Evolutionary conservation across 352 stramenopile genomes (phyloP).

Genomic region (Pelagophyceae sp.): DNA sequence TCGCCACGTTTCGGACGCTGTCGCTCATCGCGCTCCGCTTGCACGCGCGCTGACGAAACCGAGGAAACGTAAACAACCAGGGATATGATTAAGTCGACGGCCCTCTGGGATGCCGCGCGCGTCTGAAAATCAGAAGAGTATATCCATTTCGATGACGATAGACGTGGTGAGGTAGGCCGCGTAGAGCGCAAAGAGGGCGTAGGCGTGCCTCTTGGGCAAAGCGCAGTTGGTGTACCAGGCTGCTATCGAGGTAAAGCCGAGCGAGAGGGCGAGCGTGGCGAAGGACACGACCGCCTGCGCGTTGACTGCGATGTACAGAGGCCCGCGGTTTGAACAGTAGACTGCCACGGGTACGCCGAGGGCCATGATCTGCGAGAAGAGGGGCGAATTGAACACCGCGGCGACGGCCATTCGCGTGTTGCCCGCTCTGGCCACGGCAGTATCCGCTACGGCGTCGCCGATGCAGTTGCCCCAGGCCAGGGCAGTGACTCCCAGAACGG

Average conservation of each 20-base stretch:
- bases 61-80: no score
- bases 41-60: no score
- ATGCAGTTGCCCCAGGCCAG: conserved; percentile 50
- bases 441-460: conserved; percentile 42
- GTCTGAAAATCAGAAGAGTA: no score
- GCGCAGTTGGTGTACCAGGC: conserved; percentile 43
- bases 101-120: no score
- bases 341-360: conserved; percentile 20
- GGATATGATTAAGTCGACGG: no score
- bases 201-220: neutral
- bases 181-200: neutral
- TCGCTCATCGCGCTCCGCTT: no score
- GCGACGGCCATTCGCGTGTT: conserved; percentile 39
- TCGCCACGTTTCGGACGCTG: no score
- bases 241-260: conserved; percentile 53
- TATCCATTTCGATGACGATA: conserved; percentile 5
- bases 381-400: conserved; percentile 30
- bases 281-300: conserved; percentile 21
- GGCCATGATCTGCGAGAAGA: conserved; percentile 23
- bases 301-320: conserved; percentile 11
- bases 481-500: conserved; percentile 41
- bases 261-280: neutral
- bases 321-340: conserved; percentile 1
- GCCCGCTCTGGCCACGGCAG: conserved; percentile 31
- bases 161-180: neutral